phyloP scores from a whole-genome alignment of 192 early-diverging fungal genomes.

The Entomortierella parvispora region DNA sequence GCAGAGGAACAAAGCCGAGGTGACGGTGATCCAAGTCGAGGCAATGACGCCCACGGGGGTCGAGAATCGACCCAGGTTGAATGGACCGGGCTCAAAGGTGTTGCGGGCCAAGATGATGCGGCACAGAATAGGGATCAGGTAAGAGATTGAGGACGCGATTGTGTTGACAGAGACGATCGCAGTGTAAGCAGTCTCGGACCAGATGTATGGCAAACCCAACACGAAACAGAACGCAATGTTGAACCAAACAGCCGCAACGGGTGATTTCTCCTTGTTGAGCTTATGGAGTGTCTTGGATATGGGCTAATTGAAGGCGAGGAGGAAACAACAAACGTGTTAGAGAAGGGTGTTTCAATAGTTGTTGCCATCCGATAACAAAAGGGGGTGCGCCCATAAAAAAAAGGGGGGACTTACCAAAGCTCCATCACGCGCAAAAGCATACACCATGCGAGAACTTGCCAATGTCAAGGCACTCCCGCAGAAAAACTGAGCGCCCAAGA shows the following conservation, averaged over 20 bases:
- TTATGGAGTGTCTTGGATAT: constrained; percentile 53
- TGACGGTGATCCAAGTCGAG: constrained; percentile 45
- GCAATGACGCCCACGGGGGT: constrained; percentile 36
- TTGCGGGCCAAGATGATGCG: constrained; percentile 52
- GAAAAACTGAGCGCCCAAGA: constrained; percentile 55
- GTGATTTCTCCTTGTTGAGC: constrained; percentile 50
- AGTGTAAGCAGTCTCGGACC: constrained; percentile 54
- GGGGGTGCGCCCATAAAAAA: neutral
- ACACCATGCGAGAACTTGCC: constrained; percentile 61
- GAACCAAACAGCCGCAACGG: constrained; percentile 58
- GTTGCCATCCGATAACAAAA: neutral
- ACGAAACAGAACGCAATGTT: constrained; percentile 56
- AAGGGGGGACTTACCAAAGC: constrained; percentile 28
- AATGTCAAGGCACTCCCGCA: constrained; percentile 53
- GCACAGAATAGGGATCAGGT: constrained; percentile 57
- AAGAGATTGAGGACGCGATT: constrained; percentile 58
- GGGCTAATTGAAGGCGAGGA: constrained; percentile 17
- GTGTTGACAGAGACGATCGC: constrained; percentile 65
- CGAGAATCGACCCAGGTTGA: constrained; percentile 51
- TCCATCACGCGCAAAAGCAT: constrained; percentile 63
- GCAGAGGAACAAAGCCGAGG: constrained; percentile 53
- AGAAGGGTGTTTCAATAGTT: neutral
- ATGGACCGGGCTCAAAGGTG: constrained; percentile 55
- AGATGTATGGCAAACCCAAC: constrained; percentile 56
- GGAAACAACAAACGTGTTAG: neutral